A percentile compares a stretch with the other conserved stretches of the same genome.
Conservation (phyloP, 257 asterid genomes). For the Fraxinus anomala region DNA sequence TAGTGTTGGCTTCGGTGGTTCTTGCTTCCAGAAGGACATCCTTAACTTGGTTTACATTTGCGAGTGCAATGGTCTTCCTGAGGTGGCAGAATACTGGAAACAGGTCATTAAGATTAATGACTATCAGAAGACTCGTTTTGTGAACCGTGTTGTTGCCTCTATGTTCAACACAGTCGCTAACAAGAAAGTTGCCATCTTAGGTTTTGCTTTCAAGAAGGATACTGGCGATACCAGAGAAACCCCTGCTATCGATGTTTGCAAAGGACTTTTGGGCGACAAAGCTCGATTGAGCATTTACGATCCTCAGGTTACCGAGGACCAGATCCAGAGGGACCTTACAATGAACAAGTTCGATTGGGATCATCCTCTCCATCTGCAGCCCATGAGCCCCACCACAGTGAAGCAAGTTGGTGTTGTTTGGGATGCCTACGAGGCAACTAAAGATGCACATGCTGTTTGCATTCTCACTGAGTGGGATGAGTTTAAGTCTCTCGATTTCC, state of each 20-base stretch:
- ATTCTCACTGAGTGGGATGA: slow-evolving; percentile 95
- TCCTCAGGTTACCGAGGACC: slow-evolving; percentile 86
- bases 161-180: slow-evolving; percentile 85
- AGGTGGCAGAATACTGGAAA: slow-evolving; percentile 88
- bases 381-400: slow-evolving; percentile 76
- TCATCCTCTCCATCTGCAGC: slow-evolving; percentile 89
- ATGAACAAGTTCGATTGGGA: slow-evolving; percentile 91
- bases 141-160: slow-evolving; percentile 72
- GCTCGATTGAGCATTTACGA: slow-evolving; percentile 80
- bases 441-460: slow-evolving; percentile 77
- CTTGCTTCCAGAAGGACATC: slow-evolving; percentile 92
- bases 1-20: slow-evolving; percentile 88
- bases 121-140: slow-evolving; percentile 78
- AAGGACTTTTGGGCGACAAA: slow-evolving; percentile 80
- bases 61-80: slow-evolving; percentile 77
- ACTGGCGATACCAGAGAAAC: slow-evolving; percentile 87
- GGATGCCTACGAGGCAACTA: slow-evolving; percentile 79
- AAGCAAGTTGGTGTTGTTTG: slow-evolving; percentile 65
- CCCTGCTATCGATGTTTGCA: slow-evolving; percentile 87
- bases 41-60: slow-evolving; percentile 58
- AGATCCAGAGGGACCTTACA: slow-evolving; percentile 82
- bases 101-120: slow-evolving; percentile 87
- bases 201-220: slow-evolving; percentile 85
- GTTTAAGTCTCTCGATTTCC: slow-evolving; percentile 74
- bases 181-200: slow-evolving; percentile 75